Base-by-base conservation (phyloP, 2,329 filamentous ascomycete species). In the Talaromyces sp. region DNA sequence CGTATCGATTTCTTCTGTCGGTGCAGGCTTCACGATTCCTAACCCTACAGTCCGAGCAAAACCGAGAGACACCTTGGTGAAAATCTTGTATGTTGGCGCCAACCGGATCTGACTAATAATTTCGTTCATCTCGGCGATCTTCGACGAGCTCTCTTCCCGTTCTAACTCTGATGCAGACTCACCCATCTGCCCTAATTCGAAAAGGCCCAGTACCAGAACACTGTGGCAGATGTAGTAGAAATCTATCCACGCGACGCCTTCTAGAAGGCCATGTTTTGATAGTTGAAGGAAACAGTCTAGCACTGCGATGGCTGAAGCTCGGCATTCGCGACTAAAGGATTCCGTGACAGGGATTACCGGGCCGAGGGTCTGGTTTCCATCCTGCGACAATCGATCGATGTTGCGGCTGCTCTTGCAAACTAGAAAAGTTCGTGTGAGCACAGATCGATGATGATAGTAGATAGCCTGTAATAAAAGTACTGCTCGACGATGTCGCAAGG, bases 171-270 rank as follows among this genome's bases (percentile, higher is more conserved):
- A 15, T 8, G 43, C 31, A 19, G 31, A 49, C 41, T 19, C 31
- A 19, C 11, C 17, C 15, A 52, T 31, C 27, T 57, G 52, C 19
- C 59, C 57, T 66, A 66, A 22, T 70, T 63, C 50, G 66, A 67
- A 54, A 72, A 71, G n/a, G 72, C 67, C 39, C 68, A 75, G 68
- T 0, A 74, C 69, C 73, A 78, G 77, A 1, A 71, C 71, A 1
- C 74, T 72, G 50, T 73, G 77, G 64, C 77, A 77, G 39, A 73
- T 70, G 60, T 78, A 78, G 41, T 77, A 78, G 2, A 77, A 69
- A 35, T 79, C 77, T 0, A 77, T 68, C 1, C 75, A 75, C 0
- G 75, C 75, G 8, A 76, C 67, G 1, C 77, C 75, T 57, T 77
- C 75, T 7, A 79, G 59, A 0, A 75, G 69, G 22, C 72, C 68